Evolutionary conservation across 176 grass and related monocot species (phyloP).

Genomic region (Carex myosuroides): DNA sequence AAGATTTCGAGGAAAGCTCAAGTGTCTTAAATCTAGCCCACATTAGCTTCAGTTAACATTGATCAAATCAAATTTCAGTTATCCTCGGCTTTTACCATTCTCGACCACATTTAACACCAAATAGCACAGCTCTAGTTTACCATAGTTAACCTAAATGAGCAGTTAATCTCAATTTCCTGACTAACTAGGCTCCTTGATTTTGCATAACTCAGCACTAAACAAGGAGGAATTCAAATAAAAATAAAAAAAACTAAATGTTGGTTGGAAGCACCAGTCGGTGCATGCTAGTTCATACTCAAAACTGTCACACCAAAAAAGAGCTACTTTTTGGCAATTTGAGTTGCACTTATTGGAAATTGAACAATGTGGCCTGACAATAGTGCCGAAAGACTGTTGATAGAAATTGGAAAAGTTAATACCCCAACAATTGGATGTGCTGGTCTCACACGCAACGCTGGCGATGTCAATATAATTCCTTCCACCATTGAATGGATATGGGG

Average conservation of each 20-base stretch:
- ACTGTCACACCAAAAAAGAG: neutral
- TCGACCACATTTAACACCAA: neutral
- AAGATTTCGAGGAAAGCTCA: neutral
- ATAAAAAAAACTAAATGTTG: neutral
- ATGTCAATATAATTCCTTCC: slow-evolving; percentile 91
- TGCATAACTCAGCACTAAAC: neutral
- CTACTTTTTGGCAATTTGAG: neutral
- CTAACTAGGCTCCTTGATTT: neutral
- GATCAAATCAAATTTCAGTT: neutral
- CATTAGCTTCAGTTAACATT: neutral
- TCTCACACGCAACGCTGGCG: slow-evolving; percentile 85
- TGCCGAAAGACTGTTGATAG: neutral
- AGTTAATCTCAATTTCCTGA: neutral
- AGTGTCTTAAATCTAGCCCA: neutral
- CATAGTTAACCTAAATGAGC: neutral
- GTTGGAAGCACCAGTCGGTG: neutral
- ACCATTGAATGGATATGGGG: slow-evolving; percentile 54
- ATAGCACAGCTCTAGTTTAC: neutral
- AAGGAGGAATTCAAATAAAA: neutral
- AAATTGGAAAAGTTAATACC: slow-evolving; percentile 38
- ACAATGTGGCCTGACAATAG: neutral
- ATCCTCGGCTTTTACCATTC: neutral
- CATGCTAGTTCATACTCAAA: neutral
- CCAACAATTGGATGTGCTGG: slow-evolving; percentile 93
- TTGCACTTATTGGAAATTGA: neutral